Evolutionary conservation across 2,329 filamentous ascomycete species (phyloP).

Genomic region (Calonectria pteridis): DNA sequence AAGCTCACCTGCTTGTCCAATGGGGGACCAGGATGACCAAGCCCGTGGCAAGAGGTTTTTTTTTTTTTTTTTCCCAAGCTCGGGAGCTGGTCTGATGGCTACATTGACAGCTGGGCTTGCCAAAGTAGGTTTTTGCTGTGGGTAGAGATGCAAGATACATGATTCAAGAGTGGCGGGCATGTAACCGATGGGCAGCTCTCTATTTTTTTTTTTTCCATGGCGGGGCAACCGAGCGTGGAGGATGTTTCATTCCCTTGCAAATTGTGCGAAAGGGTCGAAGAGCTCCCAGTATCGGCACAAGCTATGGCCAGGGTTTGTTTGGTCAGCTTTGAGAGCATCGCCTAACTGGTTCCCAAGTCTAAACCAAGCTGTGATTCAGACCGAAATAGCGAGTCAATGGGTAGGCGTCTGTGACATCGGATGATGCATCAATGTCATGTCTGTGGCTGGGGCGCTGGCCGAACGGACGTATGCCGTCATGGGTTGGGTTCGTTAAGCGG

Average conservation of each 20-base stretch:
- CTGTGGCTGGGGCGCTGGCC: background rate
- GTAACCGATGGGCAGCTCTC: background rate
- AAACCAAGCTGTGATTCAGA: background rate
- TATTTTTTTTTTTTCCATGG: background rate
- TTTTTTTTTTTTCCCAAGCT: conserved; percentile 15
- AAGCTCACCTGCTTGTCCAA: conserved; percentile 35
- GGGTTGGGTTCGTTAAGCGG: conserved; percentile 13
- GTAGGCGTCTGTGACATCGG: background rate
- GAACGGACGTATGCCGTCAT: conserved; percentile 22
- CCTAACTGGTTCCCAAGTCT: background rate
- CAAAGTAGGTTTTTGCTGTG: conserved; percentile 23
- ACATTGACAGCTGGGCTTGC: conserved; percentile 13
- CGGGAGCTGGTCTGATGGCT: background rate
- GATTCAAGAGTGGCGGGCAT: conserved; percentile 11
- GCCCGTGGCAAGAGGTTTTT: conserved; percentile 37
- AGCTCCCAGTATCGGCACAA: background rate
- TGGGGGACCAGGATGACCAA: conserved; percentile 18
- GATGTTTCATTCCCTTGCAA: conserved; percentile 10
- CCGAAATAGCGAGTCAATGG: background rate
- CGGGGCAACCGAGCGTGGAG: conserved; percentile 22
- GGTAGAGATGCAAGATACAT: conserved; percentile 26
- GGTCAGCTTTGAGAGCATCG: background rate
- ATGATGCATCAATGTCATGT: conserved; percentile 18
- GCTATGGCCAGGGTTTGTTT: conserved; percentile 3
- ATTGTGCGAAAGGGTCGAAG: background rate